phyloP scores from a whole-genome alignment of 2,329 filamentous ascomycete genomes.

The Coccinonectria pachysandricola region DNA sequence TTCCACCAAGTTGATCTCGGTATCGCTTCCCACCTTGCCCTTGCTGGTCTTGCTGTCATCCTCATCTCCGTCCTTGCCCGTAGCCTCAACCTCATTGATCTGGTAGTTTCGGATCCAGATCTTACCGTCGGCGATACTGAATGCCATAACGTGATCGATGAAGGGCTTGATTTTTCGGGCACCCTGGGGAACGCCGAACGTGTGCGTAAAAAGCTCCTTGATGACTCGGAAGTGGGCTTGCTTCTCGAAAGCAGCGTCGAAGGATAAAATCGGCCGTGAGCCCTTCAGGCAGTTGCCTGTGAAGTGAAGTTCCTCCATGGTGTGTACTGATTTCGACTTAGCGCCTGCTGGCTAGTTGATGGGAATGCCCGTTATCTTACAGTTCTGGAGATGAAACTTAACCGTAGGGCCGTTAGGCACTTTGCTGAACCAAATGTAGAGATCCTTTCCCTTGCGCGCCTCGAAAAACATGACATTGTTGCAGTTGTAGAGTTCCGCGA shows the following conservation, averaged over 20 bases:
- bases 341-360: conserved; percentile 2
- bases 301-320: conserved; percentile 94
- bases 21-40: conserved; percentile 38
- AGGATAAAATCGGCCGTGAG: conserved; percentile 80
- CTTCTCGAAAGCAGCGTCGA: conserved; percentile 77
- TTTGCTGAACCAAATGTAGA: conserved; percentile 90
- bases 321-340: conserved; percentile 56
- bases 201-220: conserved; percentile 81
- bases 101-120: conserved; percentile 96
- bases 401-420: conserved; percentile 60
- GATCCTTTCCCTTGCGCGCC: conserved; percentile 84
- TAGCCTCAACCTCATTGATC: conserved; percentile 70
- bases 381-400: conserved; percentile 68
- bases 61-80: conserved; percentile 35
- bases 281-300: conserved; percentile 95
- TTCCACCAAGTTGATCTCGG: conserved; percentile 76
- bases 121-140: conserved; percentile 84
- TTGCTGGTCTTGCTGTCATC: conserved; percentile 30
- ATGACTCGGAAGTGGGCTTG: conserved; percentile 72
- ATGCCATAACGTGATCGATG: conserved; percentile 87
- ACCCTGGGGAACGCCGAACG: conserved; percentile 84
- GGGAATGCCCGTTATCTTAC: conserved; percentile 28
- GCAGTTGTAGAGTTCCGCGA: conserved; percentile 72
- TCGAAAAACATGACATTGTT: conserved; percentile 95
- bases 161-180: conserved; percentile 91